Evolutionary conservation across 257 asterid species (phyloP).

Genomic region (Nicotiana paniculata): DNA sequence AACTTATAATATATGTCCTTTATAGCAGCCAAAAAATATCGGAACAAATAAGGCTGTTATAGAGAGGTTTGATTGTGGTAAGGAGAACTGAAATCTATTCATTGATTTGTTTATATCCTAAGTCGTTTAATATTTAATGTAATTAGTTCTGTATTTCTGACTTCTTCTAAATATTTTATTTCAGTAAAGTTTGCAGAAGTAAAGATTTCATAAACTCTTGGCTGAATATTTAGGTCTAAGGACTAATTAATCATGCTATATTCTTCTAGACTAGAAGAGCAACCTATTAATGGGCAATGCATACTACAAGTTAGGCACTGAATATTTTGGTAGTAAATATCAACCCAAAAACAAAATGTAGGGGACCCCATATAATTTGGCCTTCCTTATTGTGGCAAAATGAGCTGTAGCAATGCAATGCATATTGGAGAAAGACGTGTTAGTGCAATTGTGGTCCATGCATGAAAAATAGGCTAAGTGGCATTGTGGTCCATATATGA

Average conservation of each 20-base stretch:
- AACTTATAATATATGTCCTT: too few relatives aligned
- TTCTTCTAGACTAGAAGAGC: neutral
- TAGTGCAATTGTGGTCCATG: conserved; percentile 10
- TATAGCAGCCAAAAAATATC: too few relatives aligned
- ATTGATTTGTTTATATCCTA: too few relatives aligned
- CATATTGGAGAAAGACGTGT: neutral
- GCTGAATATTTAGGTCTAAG: neutral
- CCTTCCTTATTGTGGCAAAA: neutral
- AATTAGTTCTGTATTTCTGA: too few relatives aligned
- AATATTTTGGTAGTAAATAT: neutral
- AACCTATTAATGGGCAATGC: neutral
- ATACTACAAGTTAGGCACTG: neutral
- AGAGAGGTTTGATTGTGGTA: too few relatives aligned
- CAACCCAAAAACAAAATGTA: neutral
- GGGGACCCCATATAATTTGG: neutral
- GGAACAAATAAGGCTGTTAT: too few relatives aligned
- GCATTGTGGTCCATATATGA: conserved; percentile 7
- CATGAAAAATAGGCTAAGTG: neutral
- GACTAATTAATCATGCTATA: neutral
- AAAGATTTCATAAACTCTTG: neutral
- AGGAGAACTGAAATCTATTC: too few relatives aligned
- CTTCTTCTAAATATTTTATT: too few relatives aligned
- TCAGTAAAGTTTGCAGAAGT: too few relatives aligned
- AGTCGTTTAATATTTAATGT: too few relatives aligned
- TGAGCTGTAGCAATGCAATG: neutral